Percentiles rank a stretch among this genome's conserved stretches.
These are phyloP conservation scores for Ambrosiella cleistominuta DNA, from an alignment of 2,329 filamentous ascomycete species.

Conservation along the genomic window DNA sequence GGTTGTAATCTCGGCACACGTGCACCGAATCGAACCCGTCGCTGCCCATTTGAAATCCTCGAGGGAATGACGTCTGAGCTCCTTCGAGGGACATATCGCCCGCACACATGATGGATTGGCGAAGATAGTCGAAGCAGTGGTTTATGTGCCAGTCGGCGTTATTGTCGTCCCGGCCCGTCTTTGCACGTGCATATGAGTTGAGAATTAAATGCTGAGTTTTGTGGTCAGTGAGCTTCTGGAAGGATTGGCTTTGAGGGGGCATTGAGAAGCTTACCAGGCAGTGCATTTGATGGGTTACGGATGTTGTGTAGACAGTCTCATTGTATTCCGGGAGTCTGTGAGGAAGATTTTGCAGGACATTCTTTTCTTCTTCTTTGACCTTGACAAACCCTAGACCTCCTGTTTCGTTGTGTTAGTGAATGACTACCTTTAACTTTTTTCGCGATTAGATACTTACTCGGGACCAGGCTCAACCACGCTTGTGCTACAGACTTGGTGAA, in stretches of 20 bases:
- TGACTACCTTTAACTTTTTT: background rate
- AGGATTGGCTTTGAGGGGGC: background rate
- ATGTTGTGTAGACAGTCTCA: conserved; percentile 25
- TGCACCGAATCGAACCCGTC: conserved; percentile 28
- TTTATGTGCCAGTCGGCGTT: conserved; percentile 23
- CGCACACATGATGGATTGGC: conserved; percentile 29
- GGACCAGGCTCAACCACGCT: conserved; percentile 25
- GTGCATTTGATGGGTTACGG: conserved; percentile 28
- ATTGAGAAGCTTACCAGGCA: conserved; percentile 20
- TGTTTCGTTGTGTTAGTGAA: conserved; percentile 6
- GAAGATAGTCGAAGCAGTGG: conserved; percentile 31
- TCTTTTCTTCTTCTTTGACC: conserved; percentile 19
- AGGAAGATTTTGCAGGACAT: conserved; percentile 22
- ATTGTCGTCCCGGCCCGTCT: conserved; percentile 11
- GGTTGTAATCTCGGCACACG: conserved; percentile 24
- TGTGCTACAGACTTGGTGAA: conserved; percentile 20
- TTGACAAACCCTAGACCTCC: conserved; percentile 24
- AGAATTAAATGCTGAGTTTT: conserved; percentile 20
- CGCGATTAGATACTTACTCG: conserved; percentile 15
- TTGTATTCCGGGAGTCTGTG: conserved; percentile 19
- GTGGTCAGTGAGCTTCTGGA: background rate
- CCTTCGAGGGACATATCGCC: conserved; percentile 29
- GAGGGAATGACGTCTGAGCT: conserved; percentile 24
- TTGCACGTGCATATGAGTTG: conserved; percentile 18
- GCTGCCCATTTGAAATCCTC: conserved; percentile 20